Base-by-base conservation (phyloP, 2,329 filamentous ascomycete genomes). In the Lasiodiplodia hormozganensis region DNA sequence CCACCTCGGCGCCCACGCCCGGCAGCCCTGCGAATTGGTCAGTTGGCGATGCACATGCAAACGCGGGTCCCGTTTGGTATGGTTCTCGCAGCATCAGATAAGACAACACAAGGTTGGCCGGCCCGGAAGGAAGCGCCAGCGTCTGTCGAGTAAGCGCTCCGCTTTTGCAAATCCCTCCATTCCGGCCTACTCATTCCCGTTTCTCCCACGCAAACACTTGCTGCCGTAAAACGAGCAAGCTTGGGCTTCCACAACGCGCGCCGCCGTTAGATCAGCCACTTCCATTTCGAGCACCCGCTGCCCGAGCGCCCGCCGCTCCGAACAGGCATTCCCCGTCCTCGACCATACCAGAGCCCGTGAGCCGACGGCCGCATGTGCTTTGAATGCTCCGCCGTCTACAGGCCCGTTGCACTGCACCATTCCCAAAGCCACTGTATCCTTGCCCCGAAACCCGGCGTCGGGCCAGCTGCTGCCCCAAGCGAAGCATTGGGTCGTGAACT, bases 401-500 rank as follows among this genome's bases (percentile, higher is more conserved):
- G 21, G 28, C 16, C 47, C 47, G 21, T 34, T 16, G 7, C n/a
- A 8, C 31, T 11, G 31, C 47, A 38, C 60, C 21, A 2, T 16
- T 64, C 47, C 47, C 18, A 11, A 64, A 64, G 60, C 25, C 47
- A 51, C 18, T 34, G 10, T n/a, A 52, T 64, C 60, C 60, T 64
- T 52, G 43, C 34, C 43, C 5, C 47, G 10, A 8, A 3, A 36
- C n/a, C 10, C 47, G 43, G 60, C 28, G 43, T 49, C 60, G 60
- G 60, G 52, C 60, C 60, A 64, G 60, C 47, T 52, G 31, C 43
- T 64, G 60, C 60, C 60, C 60, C 43, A 36, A 16, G 60, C 60
- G 60, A 64, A 25, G 60, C 60, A 64, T 64, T 64, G 60, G 60
- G 60, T 52, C 60, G 23, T 64, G 40, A 52, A 64, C 43, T 64